Conservation (phyloP, 306 rosid species). For the Arachis stenosperma region DNA sequence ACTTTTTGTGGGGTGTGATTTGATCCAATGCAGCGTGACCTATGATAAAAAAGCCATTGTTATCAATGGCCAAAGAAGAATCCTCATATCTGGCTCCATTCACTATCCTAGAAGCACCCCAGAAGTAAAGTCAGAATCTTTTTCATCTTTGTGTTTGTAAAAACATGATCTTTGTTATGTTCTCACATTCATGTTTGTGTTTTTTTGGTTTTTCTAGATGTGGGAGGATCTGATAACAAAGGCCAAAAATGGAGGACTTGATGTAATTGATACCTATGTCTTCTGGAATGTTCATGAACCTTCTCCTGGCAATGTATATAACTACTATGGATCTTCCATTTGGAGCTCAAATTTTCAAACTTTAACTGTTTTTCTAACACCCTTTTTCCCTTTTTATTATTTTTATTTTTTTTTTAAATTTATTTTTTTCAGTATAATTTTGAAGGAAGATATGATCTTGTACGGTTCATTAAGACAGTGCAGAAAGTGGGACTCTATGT, state of each 20-base stretch:
- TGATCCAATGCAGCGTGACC: constrained; percentile 64
- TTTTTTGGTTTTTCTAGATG: constrained; percentile 67
- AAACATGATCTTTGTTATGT: constrained; percentile 9
- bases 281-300: constrained; percentile 99
- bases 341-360: constrained; percentile 27
- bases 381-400: background rate
- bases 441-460: constrained; percentile 92
- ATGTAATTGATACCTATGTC: constrained; percentile 87
- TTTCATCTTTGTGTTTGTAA: background rate
- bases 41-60: constrained; percentile 89
- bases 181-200: background rate
- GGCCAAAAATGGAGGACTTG: constrained; percentile 91
- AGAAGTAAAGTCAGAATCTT: constrained; percentile 48
- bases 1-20: constrained; percentile 50
- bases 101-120: constrained; percentile 98
- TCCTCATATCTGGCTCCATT: constrained; percentile 95
- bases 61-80: constrained; percentile 88
- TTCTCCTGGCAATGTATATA: constrained; percentile 81
- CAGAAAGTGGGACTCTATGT: constrained; percentile 89
- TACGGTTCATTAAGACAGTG: constrained; percentile 83
- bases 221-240: constrained; percentile 95
- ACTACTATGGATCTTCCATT: constrained; percentile 43
- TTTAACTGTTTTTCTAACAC: background rate
- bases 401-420: background rate
- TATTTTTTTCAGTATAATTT: constrained; percentile 70